These are phyloP conservation scores for Penicillium goetzii DNA, from an alignment of 495 filamentous ascomycete genomes.

Conservation along the genomic window DNA sequence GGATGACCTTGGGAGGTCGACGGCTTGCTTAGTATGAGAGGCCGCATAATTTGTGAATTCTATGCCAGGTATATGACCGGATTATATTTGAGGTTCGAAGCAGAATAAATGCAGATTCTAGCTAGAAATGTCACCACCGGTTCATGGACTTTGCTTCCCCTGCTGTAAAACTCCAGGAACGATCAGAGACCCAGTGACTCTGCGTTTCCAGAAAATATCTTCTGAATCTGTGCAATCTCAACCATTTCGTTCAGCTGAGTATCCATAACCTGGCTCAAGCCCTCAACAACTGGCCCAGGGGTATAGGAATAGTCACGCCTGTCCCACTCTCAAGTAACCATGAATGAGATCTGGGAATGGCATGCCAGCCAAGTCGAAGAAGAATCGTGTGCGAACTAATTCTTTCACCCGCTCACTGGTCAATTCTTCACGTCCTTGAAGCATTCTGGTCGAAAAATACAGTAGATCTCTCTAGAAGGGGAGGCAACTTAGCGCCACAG, in stretches of 20 bases:
- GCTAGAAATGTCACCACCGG: not conserved
- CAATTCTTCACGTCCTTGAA: not conserved
- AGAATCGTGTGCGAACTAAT: not conserved
- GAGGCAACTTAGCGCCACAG: constrained; percentile 8
- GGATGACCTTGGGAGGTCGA: not conserved
- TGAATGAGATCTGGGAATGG: not conserved
- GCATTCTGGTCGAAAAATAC: constrained; percentile 1
- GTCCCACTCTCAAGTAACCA: constrained; percentile 1
- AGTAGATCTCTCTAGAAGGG: constrained; percentile 9
- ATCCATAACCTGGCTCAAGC: not conserved
- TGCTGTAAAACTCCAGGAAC: not conserved
- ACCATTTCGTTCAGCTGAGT: not conserved
- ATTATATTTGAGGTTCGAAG: not conserved
- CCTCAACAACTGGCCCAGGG: not conserved
- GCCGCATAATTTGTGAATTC: not conserved
- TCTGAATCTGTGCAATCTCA: not conserved
- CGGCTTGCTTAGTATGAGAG: not conserved
- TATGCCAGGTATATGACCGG: not conserved
- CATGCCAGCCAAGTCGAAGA: not conserved
- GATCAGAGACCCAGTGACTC: not conserved
- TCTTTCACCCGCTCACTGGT: constrained; percentile 4
- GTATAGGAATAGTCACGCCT: constrained; percentile 11
- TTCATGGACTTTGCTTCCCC: not conserved
- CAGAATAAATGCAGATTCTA: not conserved
- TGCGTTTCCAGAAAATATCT: constrained; percentile 5